Base-by-base conservation (phyloP, 2,329 filamentous ascomycete genomes). In the Penicillium olsonii region DNA sequence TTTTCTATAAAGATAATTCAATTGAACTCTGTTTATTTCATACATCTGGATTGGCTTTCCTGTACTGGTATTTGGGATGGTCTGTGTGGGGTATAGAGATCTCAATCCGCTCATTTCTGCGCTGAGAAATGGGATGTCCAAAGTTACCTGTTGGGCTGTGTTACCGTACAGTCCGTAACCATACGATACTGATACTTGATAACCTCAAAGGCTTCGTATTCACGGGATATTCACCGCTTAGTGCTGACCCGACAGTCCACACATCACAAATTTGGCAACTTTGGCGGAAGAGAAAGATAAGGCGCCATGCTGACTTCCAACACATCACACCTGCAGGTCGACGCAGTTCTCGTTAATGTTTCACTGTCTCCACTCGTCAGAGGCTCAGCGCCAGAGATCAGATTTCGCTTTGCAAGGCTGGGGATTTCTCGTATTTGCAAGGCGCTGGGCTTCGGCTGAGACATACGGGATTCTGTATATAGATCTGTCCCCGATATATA, bases 391-490 rank as follows among this genome's bases (percentile, higher is more conserved):
- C 12, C 12, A 15, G 26, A 38, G 26, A 38, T 47, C 37, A 33
- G 24, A 50, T 42, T 24, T n/a, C 41, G 24, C 29, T 41, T 7
- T 37, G 37, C 42, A 47, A 50, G 43, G 43, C 7, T 22, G 27
- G 14, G 6, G 15, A 15, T 33, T 33, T 50, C 48, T 47, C 48
- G 48, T 47, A 50, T 50, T 31, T 31, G 37, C 24, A 22, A 47
- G 47, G 37, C 31, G 10, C 20, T 46, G 11, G 6, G 2, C 11
- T 20, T 46, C 15, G 20, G 27, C 37, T 19, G 20, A 20, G 33
- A 8, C 7, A 11, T 35, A n/a, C 20, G 24, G 20, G 12, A 19
- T 27, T 35, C 20, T 27, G 20, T 26, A 40, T 15, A 34, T 41
- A 33, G 43, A 45, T 39, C 19, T 35, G 19, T 5, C 12, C 26